Base-by-base conservation (phyloP, 2,329 filamentous ascomycete species). In the Didymella glomerata region DNA sequence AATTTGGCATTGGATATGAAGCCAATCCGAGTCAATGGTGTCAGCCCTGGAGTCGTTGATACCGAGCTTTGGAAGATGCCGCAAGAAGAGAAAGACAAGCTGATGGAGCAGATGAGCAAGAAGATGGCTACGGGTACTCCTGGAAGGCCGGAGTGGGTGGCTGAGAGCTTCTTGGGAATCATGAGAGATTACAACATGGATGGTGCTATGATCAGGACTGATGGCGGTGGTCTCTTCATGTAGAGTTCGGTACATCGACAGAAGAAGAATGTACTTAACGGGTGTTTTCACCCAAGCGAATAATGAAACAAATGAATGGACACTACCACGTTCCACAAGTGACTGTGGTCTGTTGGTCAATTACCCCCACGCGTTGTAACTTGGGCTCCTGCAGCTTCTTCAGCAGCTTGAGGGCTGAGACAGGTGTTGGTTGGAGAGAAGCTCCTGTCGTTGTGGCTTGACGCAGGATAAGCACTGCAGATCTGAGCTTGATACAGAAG, bases 21-120 rank as follows among this genome's bases (percentile, higher is more conserved):
- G 62, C 88, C 88, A 0, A 74, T 90, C 9, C 77, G 89, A 2
- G 87, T 90, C 25, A 91, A 91, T 68, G 69, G 83, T 0, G 84
- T 90, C 1, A 78, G 76, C 52, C 86, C 87, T 0, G 88, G 88
- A 0, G 77, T 79, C 0, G 79, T 82, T 28, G 73, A 80, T 38
- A 82, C 81, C 14, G 76, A 77, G 62, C 58, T 82, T 6, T 83
- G 80, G 80, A 57, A 57, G 25, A 68, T 68, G 46, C 61, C 74
- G 42, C 67, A 70, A 54, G 74, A 69, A 44, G 54, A 69, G 54
- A 72, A 67, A 54, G 42, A 61, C 48, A 45, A 48, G 34, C 49
- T 73, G 49, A 65, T 77, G 60, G 51, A 62, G 60, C 34, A 20
- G 8, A 54, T 62, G 46, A 66, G 50, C 58, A 53, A 54, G 44